Evolutionary conservation across 192 early-diverging fungal species (phyloP).

Genomic region (Mortierella hygrophila): DNA sequence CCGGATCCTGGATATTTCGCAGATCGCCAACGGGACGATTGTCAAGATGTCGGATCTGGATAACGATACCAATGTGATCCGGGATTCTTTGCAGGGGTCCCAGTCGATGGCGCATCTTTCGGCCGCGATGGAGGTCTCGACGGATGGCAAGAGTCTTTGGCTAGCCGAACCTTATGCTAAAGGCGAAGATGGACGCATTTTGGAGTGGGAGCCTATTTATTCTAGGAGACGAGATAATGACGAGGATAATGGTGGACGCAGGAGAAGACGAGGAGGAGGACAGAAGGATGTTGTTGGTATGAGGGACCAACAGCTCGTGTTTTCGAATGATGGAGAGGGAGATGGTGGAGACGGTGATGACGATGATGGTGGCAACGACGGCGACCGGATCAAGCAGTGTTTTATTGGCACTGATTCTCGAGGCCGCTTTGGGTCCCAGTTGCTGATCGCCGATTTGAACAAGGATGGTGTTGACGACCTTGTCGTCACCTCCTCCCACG

Average conservation of each 20-base stretch:
- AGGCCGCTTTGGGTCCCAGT: constrained; percentile 40
- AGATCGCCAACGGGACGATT: constrained; percentile 9
- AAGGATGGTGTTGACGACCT: constrained; percentile 36
- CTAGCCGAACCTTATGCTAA: constrained; percentile 43
- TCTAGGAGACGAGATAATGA: not conserved
- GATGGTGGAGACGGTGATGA: not conserved
- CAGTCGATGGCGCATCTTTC: constrained; percentile 52
- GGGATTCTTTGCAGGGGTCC: constrained; percentile 30
- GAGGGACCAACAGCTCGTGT: constrained; percentile 16
- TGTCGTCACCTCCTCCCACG: constrained; percentile 44
- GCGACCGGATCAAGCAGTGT: constrained; percentile 29
- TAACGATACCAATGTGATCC: constrained; percentile 18
- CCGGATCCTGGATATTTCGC: constrained; percentile 27
- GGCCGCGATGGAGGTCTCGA: constrained; percentile 43
- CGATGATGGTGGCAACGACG: constrained; percentile 19
- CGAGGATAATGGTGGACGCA: not conserved
- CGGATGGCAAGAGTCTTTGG: constrained; percentile 43
- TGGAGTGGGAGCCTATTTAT: constrained; percentile 40
- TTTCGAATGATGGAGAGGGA: not conserved
- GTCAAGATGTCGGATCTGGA: constrained; percentile 28
- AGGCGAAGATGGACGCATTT: constrained; percentile 25
- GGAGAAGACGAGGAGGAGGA: not conserved
- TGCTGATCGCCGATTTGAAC: constrained; percentile 36
- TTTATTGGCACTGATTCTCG: constrained; percentile 33
- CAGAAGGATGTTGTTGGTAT: not conserved